Base-by-base conservation (phyloP, 2,329 filamentous ascomycete genomes). In the Ophiostoma perfectum region DNA sequence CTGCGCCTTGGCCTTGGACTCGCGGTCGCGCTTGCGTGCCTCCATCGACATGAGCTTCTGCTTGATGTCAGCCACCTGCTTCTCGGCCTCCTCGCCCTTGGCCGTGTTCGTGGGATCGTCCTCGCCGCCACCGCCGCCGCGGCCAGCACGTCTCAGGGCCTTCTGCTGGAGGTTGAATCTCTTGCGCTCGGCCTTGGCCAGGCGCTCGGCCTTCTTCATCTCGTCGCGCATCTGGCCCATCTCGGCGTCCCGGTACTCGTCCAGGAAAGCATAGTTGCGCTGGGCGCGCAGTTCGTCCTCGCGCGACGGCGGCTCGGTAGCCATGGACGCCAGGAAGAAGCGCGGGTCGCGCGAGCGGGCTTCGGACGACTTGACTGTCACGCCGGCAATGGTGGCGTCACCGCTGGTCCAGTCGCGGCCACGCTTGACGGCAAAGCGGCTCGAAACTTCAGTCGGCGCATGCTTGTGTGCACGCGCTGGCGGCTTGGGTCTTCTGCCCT, bases 231-330 rank as follows among this genome's bases (percentile, higher is more conserved):
- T 81, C 72, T 91, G 85, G 68, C 86, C 84, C 78, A 98, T 90
- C 78, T 99, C 95, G n/a, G 85, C 83, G 36, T 88, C 88, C 70
- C 91, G 88, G 80, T 98, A 98, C 71, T 92, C 89, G 73, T 93
- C 87, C 66, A 99, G 81, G 80, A 99, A 99, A 2, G 88, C 83
- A 79, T 99, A 99, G 45, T 92, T 91, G 73, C 87, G 88, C 70
- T 84, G 85, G 45, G 88, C 78, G 72, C 84, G 85, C 65, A 80
- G 78, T 75, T 84, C 85, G 75, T 91, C 86, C 16, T 62, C 76
- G 39, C 65, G 66, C 65, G 70, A 66, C 71, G 70, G 76, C 73
- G 72, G 78, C 75, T 55, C 77, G 75, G 72, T 79, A 72, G 67
- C 81, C 69, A 86, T 82, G 52, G 83, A 78, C 12, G 88, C 77